Evolutionary conservation across 2,329 filamentous ascomycete species (phyloP).

Genomic region (Nothophaeocryptopus gaeumannii): DNA sequence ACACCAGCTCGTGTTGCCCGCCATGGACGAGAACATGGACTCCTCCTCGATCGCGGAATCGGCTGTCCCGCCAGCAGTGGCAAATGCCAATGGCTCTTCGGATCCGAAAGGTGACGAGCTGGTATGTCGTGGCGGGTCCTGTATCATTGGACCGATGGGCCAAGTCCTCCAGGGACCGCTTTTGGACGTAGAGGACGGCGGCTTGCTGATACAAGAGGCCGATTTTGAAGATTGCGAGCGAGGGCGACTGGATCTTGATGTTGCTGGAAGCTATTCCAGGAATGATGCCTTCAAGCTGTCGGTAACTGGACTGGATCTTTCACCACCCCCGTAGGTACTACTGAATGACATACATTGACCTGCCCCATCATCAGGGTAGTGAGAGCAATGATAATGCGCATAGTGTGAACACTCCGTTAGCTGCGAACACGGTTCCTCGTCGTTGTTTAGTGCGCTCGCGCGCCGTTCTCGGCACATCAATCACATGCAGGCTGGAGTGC

Average conservation of each 20-base stretch:
- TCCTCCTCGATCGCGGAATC: slow-evolving; percentile 7
- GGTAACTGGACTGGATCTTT: slow-evolving; percentile 58
- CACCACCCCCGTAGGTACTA: slow-evolving; percentile 6
- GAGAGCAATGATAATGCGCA: too few relatives aligned
- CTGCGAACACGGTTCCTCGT: too few relatives aligned
- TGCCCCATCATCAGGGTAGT: too few relatives aligned
- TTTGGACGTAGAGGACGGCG: slow-evolving; percentile 71
- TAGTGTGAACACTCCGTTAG: too few relatives aligned
- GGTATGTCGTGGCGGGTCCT: slow-evolving; percentile 73
- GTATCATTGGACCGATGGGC: slow-evolving; percentile 75
- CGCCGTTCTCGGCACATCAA: too few relatives aligned
- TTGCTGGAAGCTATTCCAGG: slow-evolving; percentile 80
- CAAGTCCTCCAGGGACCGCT: slow-evolving; percentile 76
- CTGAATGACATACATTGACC: too few relatives aligned
- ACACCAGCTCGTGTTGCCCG: slow-evolving; percentile 53
- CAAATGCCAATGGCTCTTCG: slow-evolving; percentile 7
- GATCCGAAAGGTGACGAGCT: slow-evolving; percentile 47
- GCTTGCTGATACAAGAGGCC: slow-evolving; percentile 67
- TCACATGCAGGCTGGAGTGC: too few relatives aligned
- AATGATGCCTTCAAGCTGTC: slow-evolving; percentile 62
- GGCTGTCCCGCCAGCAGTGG: slow-evolving; percentile 5
- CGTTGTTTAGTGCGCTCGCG: too few relatives aligned
- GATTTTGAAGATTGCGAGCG: slow-evolving; percentile 86
- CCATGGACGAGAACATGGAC: slow-evolving; percentile 21
- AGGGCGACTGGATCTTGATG: slow-evolving; percentile 77